Percentiles rank a stretch among this genome's conserved stretches.
phyloP scores from a whole-genome alignment of 176 grass and related monocot genomes.

The Puya raimondii region DNA sequence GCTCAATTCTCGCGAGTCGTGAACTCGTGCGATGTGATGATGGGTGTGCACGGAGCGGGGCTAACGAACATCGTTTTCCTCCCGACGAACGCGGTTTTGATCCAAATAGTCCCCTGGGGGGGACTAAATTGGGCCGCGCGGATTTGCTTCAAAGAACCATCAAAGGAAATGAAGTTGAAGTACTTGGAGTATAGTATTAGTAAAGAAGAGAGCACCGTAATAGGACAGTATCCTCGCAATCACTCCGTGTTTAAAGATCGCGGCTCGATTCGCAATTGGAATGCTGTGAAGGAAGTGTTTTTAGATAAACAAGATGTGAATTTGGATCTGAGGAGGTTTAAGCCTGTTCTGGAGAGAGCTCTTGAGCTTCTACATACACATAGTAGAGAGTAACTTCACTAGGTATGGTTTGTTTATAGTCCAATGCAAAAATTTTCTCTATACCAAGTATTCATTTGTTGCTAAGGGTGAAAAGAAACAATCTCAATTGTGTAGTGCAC shows the following conservation, averaged over 20 bases:
- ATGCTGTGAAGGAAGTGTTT: neutral
- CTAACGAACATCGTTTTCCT: constrained; percentile 2
- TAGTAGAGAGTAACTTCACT: neutral
- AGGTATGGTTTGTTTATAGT: neutral
- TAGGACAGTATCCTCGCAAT: neutral
- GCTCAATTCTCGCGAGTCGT: constrained; percentile 1
- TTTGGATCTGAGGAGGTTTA: neutral
- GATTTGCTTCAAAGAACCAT: neutral
- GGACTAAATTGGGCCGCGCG: neutral
- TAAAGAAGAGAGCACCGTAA: neutral
- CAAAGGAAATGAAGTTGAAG: neutral
- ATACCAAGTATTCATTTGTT: too few species aligned
- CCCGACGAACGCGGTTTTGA: neutral
- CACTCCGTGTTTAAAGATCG: neutral
- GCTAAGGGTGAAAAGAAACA: too few species aligned
- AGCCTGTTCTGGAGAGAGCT: neutral
- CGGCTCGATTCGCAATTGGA: neutral
- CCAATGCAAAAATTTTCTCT: neutral
- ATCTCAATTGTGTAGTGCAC: too few species aligned
- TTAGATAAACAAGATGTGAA: neutral
- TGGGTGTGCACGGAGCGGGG: neutral
- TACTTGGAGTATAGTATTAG: neutral
- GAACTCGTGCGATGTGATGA: neutral
- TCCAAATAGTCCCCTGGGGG: neutral
- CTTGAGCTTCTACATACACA: neutral